Base-by-base conservation (phyloP, 495 filamentous ascomycete species). In the Stereocaulon alpinum region DNA sequence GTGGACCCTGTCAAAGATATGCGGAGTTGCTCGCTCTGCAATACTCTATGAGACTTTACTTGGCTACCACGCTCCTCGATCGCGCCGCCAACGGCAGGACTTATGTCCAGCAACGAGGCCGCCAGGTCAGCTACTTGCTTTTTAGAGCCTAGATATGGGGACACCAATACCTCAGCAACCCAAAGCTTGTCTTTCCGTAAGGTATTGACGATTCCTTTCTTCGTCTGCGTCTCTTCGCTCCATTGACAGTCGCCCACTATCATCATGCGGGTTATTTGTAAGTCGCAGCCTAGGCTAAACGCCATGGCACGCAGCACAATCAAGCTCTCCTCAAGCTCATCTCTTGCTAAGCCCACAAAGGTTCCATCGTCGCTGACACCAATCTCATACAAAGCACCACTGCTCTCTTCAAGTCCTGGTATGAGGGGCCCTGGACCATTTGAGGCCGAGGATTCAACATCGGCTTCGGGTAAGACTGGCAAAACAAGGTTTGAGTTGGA, bases 321-420 rank as follows among this genome's bases (percentile, higher is more conserved):
- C 56, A 97, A 76, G 70, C 89, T 95, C 70, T 96, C 92, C 54
- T 94, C 83, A 71, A 98, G 75, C 71, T 97, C 93, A 67, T 96
- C 91, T 63, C 85, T 80, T 1, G 87, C 86, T n/a, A 98, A 73
- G 1, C 93, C 93, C 44, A 95, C 85, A 61, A 97, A 86, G 0
- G 85, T 88, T 15, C 93, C 93, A 73, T 96, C 91, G 69, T 98
- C 93, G 6, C 91, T 85, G 22, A 98, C 91, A 0, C 93, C 93
- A 67, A 98, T 94, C 72, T 98, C 94, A 60, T 98, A 98, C 54
- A 97, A 69, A 0, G 94, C 94, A 18, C 93, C 93, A 59, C 87
- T 85, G 41, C 89, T 96, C 61, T 94, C 91, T 68, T 97, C 91
- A 4, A 98, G 77, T 1, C 93, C 89, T 5, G 90, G 86, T 12